Evolutionary conservation across 768 basidiomycete species (phyloP).

Genomic region (Mycena alexandri): DNA sequence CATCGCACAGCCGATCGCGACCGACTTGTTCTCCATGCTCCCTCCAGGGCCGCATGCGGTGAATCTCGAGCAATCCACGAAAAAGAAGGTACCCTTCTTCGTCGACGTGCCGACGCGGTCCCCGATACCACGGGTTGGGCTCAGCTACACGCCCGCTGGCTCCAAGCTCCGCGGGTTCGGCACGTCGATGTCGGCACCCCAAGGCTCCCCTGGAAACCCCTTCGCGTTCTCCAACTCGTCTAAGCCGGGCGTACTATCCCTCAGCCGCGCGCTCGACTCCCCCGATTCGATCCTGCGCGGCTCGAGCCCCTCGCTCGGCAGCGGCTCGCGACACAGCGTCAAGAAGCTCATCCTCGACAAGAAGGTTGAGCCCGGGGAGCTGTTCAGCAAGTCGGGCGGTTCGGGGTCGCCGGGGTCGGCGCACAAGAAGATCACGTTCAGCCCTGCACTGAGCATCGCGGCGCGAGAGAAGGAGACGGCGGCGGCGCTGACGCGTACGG

Average conservation of each 20-base stretch:
- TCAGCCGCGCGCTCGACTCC: constrained; percentile 61
- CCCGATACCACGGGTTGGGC: constrained; percentile 72
- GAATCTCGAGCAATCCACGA: constrained; percentile 69
- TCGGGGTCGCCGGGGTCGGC: constrained; percentile 55
- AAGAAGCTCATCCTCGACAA: constrained; percentile 94
- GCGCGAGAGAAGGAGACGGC: constrained; percentile 79
- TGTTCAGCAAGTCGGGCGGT: constrained; percentile 66
- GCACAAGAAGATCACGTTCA: constrained; percentile 76
- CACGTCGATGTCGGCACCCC: constrained; percentile 58
- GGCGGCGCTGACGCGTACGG: constrained; percentile 33
- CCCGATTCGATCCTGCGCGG: constrained; percentile 76
- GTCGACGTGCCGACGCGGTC: constrained; percentile 82
- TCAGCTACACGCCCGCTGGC: constrained; percentile 75
- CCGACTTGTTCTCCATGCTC: constrained; percentile 80
- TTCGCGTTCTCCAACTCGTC: constrained; percentile 39
- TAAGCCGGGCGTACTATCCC: constrained; percentile 66
- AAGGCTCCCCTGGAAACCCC: constrained; percentile 52
- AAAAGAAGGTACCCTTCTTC: constrained; percentile 84
- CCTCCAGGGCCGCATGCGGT: constrained; percentile 77
- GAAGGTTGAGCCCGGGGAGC: constrained; percentile 79
- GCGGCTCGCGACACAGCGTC: constrained; percentile 67
- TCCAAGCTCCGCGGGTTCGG: constrained; percentile 82
- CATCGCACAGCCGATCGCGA: constrained; percentile 86
- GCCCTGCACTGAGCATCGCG: constrained; percentile 79
- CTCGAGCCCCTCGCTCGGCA: constrained; percentile 67